phyloP scores from a whole-genome alignment of 208 protist species.

The Trypanosoma lewisi region DNA sequence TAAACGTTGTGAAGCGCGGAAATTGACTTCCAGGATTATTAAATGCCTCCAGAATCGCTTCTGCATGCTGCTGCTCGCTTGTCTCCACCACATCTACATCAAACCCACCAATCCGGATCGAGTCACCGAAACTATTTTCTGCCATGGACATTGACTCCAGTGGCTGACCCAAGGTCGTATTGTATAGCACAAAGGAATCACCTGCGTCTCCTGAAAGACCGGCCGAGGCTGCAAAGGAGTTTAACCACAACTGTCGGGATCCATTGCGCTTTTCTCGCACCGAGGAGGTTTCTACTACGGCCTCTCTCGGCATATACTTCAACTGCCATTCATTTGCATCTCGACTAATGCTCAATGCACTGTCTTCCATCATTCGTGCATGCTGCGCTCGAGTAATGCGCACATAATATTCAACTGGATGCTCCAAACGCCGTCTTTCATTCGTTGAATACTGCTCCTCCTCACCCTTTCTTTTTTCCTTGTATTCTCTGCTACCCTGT shows the following conservation, averaged over 20 bases:
- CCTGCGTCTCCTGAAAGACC: slow-evolving; percentile 39
- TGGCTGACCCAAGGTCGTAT: background rate
- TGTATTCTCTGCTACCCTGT: background rate
- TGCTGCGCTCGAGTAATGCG: slow-evolving; percentile 58
- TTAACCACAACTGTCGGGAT: slow-evolving; percentile 9
- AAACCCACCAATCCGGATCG: slow-evolving; percentile 29
- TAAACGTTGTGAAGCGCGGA: slow-evolving; percentile 52
- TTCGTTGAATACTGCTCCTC: slow-evolving; percentile 10
- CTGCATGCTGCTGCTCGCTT: slow-evolving; percentile 17
- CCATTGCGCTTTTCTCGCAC: slow-evolving; percentile 10
- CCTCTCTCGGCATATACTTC: slow-evolving; percentile 35
- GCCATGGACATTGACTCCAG: background rate
- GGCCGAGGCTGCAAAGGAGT: slow-evolving; percentile 12
- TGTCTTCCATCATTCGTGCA: slow-evolving; percentile 45
- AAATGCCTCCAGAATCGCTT: slow-evolving; percentile 58
- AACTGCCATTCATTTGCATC: slow-evolving; percentile 60
- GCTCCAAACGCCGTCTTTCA: slow-evolving; percentile 18
- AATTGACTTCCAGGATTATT: slow-evolving; percentile 55
- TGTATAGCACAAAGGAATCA: slow-evolving; percentile 24
- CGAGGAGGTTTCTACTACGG: background rate
- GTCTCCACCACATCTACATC: slow-evolving; percentile 6
- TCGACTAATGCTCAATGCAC: slow-evolving; percentile 39
- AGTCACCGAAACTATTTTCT: slow-evolving; percentile 13
- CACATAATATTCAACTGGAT: slow-evolving; percentile 80
- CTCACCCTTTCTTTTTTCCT: too few relatives aligned